Conservation (phyloP, 2,329 filamentous ascomycete genomes). For the Didymellaceae sp. region DNA sequence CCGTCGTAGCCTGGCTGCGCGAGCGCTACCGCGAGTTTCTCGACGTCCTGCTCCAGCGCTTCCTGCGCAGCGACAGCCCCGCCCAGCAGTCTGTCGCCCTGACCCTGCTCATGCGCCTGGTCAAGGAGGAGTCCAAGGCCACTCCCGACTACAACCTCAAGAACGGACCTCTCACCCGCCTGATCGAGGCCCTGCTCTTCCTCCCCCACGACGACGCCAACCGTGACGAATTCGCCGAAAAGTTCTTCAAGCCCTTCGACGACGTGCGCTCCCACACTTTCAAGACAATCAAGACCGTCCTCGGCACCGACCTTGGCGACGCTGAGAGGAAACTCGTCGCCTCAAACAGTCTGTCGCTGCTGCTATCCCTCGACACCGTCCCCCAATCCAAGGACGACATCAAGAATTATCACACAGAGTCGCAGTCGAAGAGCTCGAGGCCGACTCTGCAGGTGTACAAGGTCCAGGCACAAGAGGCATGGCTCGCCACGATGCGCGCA, state of each 20-base stretch:
- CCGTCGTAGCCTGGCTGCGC: constrained; percentile 80
- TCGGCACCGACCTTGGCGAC: constrained; percentile 41
- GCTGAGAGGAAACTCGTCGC: constrained; percentile 32
- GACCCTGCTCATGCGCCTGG: constrained; percentile 79
- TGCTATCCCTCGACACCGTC: constrained; percentile 72
- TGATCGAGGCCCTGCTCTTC: constrained; percentile 68
- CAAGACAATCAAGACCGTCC: constrained; percentile 68
- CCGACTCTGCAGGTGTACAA: constrained; percentile 74
- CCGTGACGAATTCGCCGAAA: constrained; percentile 76
- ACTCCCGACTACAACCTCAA: constrained; percentile 69
- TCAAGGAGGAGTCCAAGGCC: constrained; percentile 72
- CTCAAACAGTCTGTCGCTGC: constrained; percentile 65
- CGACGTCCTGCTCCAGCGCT: constrained; percentile 60
- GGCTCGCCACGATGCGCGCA: constrained; percentile 77
- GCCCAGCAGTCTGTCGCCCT: constrained; percentile 72
- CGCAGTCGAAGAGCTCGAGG: constrained; percentile 67
- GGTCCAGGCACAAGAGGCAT: constrained; percentile 82
- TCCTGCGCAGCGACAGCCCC: constrained; percentile 67
- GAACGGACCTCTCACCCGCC: constrained; percentile 67
- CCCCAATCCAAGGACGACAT: constrained; percentile 72
- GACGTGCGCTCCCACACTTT: constrained; percentile 88
- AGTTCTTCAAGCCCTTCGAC: constrained; percentile 79
- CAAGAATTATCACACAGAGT: constrained; percentile 70
- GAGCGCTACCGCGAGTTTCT: constrained; percentile 77
- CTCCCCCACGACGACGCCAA: constrained; percentile 64